Evolutionary conservation across 2,329 filamentous ascomycete species (phyloP).

Genomic region (Karstenula rhodostoma): DNA sequence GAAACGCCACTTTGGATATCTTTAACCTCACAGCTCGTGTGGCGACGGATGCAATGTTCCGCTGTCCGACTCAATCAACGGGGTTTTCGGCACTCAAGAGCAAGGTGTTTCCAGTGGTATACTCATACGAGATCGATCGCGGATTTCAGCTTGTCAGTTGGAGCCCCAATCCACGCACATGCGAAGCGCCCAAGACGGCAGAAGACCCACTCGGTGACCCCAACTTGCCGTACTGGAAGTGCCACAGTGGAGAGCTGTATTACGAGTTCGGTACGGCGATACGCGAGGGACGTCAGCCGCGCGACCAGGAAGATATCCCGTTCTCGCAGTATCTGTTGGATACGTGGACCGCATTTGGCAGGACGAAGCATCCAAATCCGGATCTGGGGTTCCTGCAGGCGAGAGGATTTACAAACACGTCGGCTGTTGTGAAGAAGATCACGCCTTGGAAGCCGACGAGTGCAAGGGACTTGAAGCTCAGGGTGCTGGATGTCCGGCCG

Average conservation of each 20-base stretch:
- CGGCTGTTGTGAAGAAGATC: slow-evolving; percentile 19
- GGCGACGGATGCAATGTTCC: slow-evolving; percentile 41
- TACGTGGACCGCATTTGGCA: slow-evolving; percentile 43
- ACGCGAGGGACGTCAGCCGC: slow-evolving; percentile 41
- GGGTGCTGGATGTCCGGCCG: slow-evolving; percentile 36
- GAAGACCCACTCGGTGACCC: slow-evolving; percentile 38
- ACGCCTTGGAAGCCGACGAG: slow-evolving; percentile 28
- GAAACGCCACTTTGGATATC: slow-evolving; percentile 44
- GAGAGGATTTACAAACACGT: slow-evolving; percentile 40
- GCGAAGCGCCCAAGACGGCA: slow-evolving; percentile 39
- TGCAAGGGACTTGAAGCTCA: slow-evolving; percentile 20
- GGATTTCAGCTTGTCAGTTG: slow-evolving; percentile 38
- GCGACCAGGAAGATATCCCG: slow-evolving; percentile 42
- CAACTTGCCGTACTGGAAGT: slow-evolving; percentile 31
- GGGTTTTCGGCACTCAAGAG: slow-evolving; percentile 32
- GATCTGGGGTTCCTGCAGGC: slow-evolving; percentile 29
- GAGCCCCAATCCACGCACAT: slow-evolving; percentile 44
- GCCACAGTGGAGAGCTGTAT: slow-evolving; percentile 44
- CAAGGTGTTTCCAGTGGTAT: slow-evolving; percentile 32
- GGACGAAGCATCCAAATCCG: slow-evolving; percentile 37
- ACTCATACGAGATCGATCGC: slow-evolving; percentile 45
- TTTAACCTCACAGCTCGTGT: slow-evolving; percentile 45
- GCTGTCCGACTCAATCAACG: slow-evolving; percentile 43
- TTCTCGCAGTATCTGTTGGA: slow-evolving; percentile 44
- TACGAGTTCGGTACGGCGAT: slow-evolving; percentile 44